These are phyloP conservation scores for Tolypocladium ophioglossoides DNA, from an alignment of 2,329 filamentous ascomycete genomes.

Conservation along the genomic window DNA sequence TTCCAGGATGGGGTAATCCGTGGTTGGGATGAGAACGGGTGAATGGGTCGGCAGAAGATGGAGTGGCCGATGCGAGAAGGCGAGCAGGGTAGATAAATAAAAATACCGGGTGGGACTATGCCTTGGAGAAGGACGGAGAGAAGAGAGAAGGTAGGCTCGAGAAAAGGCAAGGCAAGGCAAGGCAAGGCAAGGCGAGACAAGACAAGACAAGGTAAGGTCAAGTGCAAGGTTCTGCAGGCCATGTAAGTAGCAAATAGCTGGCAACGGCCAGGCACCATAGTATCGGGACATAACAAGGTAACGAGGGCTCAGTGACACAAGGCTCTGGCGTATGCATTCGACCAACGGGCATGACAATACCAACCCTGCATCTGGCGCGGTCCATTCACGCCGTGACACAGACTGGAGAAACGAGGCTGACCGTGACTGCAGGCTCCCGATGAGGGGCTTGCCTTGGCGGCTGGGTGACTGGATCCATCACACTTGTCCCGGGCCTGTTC, in stretches of 20 bases:
- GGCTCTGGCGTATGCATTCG: background rate
- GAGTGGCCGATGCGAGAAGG: background rate
- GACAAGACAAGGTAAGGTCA: background rate
- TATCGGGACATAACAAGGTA: background rate
- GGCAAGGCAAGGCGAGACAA: background rate
- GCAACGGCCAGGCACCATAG: background rate
- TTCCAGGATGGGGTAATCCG: background rate
- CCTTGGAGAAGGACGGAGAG: background rate
- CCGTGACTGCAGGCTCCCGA: background rate
- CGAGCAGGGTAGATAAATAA: background rate
- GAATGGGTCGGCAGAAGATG: background rate
- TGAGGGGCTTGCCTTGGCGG: background rate
- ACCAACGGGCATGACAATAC: background rate
- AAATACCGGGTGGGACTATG: too few relatives aligned
- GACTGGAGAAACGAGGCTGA: background rate
- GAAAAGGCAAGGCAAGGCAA: background rate
- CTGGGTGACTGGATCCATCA: background rate
- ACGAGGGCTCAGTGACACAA: background rate
- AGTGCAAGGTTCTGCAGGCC: background rate
- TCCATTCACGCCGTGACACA: background rate
- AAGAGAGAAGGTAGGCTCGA: background rate
- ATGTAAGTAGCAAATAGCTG: background rate
- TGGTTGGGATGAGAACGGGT: background rate
- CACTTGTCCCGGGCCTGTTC: background rate
- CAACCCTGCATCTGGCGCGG: slow-evolving; percentile 1